Conservation (phyloP, 2,329 filamentous ascomycete genomes). For the Arthrinium puccinioides region DNA sequence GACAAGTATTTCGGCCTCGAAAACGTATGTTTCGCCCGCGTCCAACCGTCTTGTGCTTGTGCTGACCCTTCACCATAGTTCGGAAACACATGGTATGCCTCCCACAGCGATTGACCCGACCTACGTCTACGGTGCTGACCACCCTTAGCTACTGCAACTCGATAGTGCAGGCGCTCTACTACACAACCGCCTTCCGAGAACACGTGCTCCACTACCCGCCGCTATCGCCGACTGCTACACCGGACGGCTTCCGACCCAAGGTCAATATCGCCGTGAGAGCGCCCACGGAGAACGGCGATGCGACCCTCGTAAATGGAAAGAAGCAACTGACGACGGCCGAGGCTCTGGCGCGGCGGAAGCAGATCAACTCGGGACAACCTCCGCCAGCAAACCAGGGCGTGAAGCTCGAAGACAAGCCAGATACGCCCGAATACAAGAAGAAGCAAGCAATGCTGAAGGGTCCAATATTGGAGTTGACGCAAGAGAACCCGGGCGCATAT, state of each 20-base stretch:
- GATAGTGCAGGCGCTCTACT: constrained; percentile 94
- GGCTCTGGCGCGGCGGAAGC: constrained; percentile 47
- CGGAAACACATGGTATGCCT: constrained; percentile 83
- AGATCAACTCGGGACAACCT: constrained; percentile 46
- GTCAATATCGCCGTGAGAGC: constrained; percentile 56
- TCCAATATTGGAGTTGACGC: constrained; percentile 76
- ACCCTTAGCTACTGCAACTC: constrained; percentile 86
- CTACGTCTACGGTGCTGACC: not conserved
- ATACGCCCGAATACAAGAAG: constrained; percentile 96
- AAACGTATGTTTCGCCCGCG: constrained; percentile 59
- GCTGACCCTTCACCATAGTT: constrained; percentile 50
- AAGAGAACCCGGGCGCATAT: constrained; percentile 72
- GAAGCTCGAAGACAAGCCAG: constrained; percentile 84
- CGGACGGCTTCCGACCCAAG: constrained; percentile 50
- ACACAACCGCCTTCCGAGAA: constrained; percentile 89
- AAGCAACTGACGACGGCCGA: constrained; percentile 50
- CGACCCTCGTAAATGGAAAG: constrained; percentile 38
- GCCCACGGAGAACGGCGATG: constrained; percentile 40
- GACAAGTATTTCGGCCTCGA: constrained; percentile 99
- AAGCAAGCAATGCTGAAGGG: constrained; percentile 86
- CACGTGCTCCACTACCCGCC: constrained; percentile 87
- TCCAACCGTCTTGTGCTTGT: constrained; percentile 1
- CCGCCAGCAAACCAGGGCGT: constrained; percentile 45
- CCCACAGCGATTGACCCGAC: not conserved
- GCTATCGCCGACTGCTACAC: constrained; percentile 60